Evolutionary conservation across 352 stramenopile genomes (phyloP).

Genomic region (Phytophthora constricta): DNA sequence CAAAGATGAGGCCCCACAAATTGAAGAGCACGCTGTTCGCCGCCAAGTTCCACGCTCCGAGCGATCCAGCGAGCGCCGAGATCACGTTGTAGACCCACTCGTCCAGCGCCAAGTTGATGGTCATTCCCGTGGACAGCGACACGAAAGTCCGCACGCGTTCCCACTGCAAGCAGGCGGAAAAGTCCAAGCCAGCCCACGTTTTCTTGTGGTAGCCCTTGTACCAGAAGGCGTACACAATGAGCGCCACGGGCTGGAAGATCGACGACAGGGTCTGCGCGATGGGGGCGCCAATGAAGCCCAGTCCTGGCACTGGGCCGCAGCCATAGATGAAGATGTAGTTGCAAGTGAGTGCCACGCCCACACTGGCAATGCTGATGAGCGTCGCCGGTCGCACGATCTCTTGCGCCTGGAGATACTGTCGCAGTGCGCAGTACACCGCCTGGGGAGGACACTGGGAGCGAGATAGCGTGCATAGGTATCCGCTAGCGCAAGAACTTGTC

Average conservation of each 20-base stretch:
- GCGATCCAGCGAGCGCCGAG: constrained; percentile 67
- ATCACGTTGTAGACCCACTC: constrained; percentile 86
- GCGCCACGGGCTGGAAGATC: constrained; percentile 75
- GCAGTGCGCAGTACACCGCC: constrained; percentile 72
- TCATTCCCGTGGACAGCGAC: constrained; percentile 76
- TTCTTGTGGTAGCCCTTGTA: constrained; percentile 85
- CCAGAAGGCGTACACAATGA: constrained; percentile 75
- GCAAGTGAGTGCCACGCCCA: constrained; percentile 66
- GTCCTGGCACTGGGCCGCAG: constrained; percentile 53
- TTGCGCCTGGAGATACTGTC: constrained; percentile 82
- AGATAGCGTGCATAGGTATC: constrained; percentile 69
- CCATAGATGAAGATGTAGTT: constrained; percentile 89
- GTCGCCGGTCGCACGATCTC: constrained; percentile 83
- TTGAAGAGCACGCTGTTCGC: constrained; percentile 87
- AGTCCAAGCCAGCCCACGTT: constrained; percentile 74
- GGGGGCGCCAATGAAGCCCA: constrained; percentile 79
- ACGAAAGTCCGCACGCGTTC: constrained; percentile 74
- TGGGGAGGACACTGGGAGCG: constrained; percentile 73
- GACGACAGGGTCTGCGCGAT: constrained; percentile 74
- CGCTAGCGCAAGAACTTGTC: constrained; percentile 62
- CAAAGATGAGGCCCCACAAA: constrained; percentile 84
- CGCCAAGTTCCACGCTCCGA: constrained; percentile 68
- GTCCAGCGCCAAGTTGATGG: constrained; percentile 76
- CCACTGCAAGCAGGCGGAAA: constrained; percentile 58
- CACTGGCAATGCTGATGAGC: constrained; percentile 73